Percentiles rank a stretch among this genome's conserved stretches.
Conservation (phyloP, 805 yeast species). For the Lipomyces oligophaga region DNA sequence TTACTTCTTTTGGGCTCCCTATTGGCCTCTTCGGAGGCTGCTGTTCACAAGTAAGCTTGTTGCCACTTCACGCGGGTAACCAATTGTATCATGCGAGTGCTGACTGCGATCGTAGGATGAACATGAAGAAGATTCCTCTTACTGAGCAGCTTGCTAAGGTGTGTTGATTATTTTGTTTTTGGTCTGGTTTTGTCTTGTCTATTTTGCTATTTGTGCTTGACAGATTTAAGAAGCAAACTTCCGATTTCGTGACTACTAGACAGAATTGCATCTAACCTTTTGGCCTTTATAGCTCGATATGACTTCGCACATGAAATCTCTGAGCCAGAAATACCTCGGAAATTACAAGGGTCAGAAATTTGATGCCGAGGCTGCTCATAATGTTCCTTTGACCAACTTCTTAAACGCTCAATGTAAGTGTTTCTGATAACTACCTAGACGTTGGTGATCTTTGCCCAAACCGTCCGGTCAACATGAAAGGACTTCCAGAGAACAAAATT, state of each 20-base stretch:
- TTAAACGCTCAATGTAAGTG: slow-evolving; percentile 71
- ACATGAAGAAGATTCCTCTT: slow-evolving; percentile 55
- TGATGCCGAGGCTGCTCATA: slow-evolving; percentile 47
- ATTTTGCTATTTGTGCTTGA: neutral
- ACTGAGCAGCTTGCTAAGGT: slow-evolving; percentile 54
- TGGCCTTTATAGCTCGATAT: slow-evolving; percentile 30
- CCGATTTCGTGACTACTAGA: neutral
- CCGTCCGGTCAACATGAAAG: neutral
- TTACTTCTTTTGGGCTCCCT: slow-evolving; percentile 25
- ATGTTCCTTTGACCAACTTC: slow-evolving; percentile 86
- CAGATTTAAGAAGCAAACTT: neutral
- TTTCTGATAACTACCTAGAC: too few relatives aligned
- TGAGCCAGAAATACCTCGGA: slow-evolving; percentile 59
- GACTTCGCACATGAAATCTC: slow-evolving; percentile 47
- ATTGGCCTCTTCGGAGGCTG: slow-evolving; percentile 31
- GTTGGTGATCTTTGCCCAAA: too few relatives aligned
- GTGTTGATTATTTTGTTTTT: slow-evolving; percentile 5
- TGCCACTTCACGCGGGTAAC: neutral
- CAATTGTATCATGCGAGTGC: neutral
- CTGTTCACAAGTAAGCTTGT: slow-evolving; percentile 36
- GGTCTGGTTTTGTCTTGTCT: neutral
- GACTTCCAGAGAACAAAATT: too few relatives aligned
- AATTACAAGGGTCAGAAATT: slow-evolving; percentile 42
- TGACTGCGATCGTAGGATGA: slow-evolving; percentile 41
- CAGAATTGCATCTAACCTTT: neutral